Evolutionary conservation across 805 yeast species (phyloP).

Genomic region (Cephaloascus fragrans): DNA sequence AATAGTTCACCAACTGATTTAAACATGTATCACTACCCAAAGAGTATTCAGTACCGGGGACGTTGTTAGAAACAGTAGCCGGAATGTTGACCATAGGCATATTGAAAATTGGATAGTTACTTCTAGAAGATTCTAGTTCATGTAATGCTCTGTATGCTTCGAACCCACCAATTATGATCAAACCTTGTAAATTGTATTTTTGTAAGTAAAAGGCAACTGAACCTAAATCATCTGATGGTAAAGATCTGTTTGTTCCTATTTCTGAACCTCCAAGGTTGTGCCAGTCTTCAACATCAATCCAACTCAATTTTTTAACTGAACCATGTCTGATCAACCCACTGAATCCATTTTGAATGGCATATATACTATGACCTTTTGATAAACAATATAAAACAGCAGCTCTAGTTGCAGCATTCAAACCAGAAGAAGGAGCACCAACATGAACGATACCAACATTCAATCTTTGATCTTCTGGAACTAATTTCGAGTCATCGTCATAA

Average conservation of each 20-base stretch:
- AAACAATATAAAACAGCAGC: constrained; percentile 87
- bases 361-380: constrained; percentile 84
- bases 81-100: constrained; percentile 93
- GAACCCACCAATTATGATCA: constrained; percentile 89
- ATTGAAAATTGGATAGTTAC: constrained; percentile 78
- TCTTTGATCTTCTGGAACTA: constrained; percentile 49
- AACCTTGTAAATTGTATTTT: constrained; percentile 79
- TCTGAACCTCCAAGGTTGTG: constrained; percentile 89
- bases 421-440: constrained; percentile 97
- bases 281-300: constrained; percentile 90
- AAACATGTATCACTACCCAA: constrained; percentile 94
- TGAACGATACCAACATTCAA: constrained; percentile 78
- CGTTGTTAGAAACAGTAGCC: constrained; percentile 93
- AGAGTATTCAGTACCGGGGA: constrained; percentile 98
- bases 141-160: constrained; percentile 88
- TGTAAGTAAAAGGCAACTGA: constrained; percentile 89
- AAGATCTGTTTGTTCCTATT: constrained; percentile 87
- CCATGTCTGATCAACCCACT: constrained; percentile 87
- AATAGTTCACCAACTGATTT: constrained; percentile 81
- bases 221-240: constrained; percentile 78
- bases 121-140: constrained; percentile 70
- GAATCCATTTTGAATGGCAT: constrained; percentile 89
- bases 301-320: constrained; percentile 59
- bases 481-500: constrained; percentile 49
- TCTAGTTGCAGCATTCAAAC: constrained; percentile 84